Evolutionary conservation across 108 stramenopile species (phyloP).

Genomic region (Skeletonema menzelii): DNA sequence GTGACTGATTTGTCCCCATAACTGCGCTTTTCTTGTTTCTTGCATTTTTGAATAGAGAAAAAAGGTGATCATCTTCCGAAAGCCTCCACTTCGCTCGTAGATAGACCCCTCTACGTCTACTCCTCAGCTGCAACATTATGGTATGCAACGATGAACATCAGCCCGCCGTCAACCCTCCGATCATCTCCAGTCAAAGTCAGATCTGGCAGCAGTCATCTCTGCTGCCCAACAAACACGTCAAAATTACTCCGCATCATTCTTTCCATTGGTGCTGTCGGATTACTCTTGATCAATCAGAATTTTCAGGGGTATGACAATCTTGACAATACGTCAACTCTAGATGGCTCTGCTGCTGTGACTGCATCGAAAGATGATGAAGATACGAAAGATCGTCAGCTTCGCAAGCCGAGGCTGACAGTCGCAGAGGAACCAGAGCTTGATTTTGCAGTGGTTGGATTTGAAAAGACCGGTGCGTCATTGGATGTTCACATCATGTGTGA

Average conservation of each 20-base stretch:
- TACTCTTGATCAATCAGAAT: neutral
- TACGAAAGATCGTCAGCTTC: neutral
- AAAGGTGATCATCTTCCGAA: too few species aligned
- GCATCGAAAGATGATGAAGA: neutral
- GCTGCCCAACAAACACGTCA: neutral
- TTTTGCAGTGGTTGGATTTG: slow-evolving; percentile 15
- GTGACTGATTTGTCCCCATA: neutral
- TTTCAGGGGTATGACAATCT: neutral
- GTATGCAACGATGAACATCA: neutral
- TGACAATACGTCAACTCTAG: neutral
- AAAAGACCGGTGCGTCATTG: neutral
- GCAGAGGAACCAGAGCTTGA: neutral
- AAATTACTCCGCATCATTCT: neutral
- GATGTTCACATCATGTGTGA: neutral
- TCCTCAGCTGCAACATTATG: too few species aligned
- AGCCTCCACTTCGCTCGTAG: too few species aligned
- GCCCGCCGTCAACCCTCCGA: neutral
- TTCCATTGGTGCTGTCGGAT: neutral
- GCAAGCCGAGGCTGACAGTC: neutral
- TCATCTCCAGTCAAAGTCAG: neutral
- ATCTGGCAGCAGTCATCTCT: neutral
- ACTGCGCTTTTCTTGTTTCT: too few species aligned
- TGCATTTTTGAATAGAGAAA: too few species aligned
- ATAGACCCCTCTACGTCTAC: too few species aligned
- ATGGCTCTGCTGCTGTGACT: neutral